phyloP scores from a whole-genome alignment of 2,329 filamentous ascomycete genomes.

The Teratosphaeria nubilosa region DNA sequence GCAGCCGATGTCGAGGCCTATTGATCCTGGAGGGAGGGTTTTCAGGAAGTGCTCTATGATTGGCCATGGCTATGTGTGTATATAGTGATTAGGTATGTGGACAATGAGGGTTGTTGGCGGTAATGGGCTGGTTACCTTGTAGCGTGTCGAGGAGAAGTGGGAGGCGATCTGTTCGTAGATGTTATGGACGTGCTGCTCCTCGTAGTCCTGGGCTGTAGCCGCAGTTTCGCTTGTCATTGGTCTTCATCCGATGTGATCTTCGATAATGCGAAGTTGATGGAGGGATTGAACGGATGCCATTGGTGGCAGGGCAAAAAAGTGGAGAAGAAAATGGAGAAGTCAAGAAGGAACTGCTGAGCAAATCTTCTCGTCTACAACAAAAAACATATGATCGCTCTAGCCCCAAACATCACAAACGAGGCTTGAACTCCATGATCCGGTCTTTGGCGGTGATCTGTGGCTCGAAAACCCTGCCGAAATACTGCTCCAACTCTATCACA shows the following conservation, averaged over 20 bases:
- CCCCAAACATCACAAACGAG: too few relatives aligned
- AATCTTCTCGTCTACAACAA: background rate
- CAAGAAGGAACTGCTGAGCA: background rate
- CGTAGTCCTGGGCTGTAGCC: constrained; percentile 45
- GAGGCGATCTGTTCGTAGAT: constrained; percentile 83
- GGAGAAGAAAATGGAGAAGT: background rate
- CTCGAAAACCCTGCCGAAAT: constrained; percentile 3
- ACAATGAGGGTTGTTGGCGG: constrained; percentile 7
- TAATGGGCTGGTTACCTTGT: constrained; percentile 42
- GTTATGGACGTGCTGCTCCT: constrained; percentile 76
- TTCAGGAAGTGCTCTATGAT: constrained; percentile 72
- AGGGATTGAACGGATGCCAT: background rate
- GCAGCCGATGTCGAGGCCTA: constrained; percentile 87
- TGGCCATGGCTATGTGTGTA: constrained; percentile 76
- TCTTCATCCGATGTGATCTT: background rate
- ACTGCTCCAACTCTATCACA: constrained; percentile 3
- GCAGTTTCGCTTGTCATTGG: background rate
- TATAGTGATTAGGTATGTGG: background rate
- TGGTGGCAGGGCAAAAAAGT: background rate
- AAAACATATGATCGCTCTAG: background rate
- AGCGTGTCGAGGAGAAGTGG: constrained; percentile 71
- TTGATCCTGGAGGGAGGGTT: constrained; percentile 53
- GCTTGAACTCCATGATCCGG: too few relatives aligned
- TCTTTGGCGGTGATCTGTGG: background rate
- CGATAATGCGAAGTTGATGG: background rate